Evolutionary conservation across 1,284 basidiomycete species (phyloP).

Genomic region (Trichosporon ovoides): DNA sequence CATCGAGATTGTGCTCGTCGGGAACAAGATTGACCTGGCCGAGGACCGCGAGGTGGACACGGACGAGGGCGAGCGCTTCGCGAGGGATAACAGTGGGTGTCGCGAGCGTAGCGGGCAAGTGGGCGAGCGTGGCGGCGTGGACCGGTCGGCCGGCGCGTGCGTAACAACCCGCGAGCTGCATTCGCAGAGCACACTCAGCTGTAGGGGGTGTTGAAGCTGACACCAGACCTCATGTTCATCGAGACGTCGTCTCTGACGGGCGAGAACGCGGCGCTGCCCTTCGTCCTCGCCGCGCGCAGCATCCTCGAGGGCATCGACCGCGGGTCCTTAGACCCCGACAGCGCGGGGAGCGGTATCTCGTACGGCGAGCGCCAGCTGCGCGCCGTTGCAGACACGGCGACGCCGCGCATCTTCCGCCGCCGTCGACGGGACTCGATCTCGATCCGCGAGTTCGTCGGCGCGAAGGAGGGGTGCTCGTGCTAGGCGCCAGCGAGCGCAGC

Average conservation of each 20-base stretch:
- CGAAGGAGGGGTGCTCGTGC: slow-evolving; percentile 11
- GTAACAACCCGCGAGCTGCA: too few relatives aligned
- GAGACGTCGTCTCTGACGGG: slow-evolving; percentile 89
- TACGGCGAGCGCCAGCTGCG: slow-evolving; percentile 90
- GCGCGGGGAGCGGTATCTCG: slow-evolving; percentile 85
- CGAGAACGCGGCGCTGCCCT: slow-evolving; percentile 89
- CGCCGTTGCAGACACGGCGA: slow-evolving; percentile 57
- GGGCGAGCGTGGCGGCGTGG: too few relatives aligned
- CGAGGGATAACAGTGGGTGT: slow-evolving; percentile 78
- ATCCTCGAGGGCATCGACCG: slow-evolving; percentile 91
- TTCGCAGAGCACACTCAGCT: too few relatives aligned
- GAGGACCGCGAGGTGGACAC: slow-evolving; percentile 93
- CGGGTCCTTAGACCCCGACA: slow-evolving; percentile 85
- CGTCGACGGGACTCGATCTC: slow-evolving; percentile 18
- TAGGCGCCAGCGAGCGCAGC: background rate
- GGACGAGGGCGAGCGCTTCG: slow-evolving; percentile 89
- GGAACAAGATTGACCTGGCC: slow-evolving; percentile 90
- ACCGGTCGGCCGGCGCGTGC: too few relatives aligned
- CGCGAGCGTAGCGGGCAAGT: background rate
- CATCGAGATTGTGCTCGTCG: slow-evolving; percentile 83
- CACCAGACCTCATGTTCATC: slow-evolving; percentile 77
- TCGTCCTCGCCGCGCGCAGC: slow-evolving; percentile 80
- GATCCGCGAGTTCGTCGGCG: slow-evolving; percentile 21
- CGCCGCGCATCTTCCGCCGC: slow-evolving; percentile 7
- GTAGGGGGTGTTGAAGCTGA: background rate